Conservation (phyloP, 352 stramenopile genomes). For the Detonula confervacea region DNA sequence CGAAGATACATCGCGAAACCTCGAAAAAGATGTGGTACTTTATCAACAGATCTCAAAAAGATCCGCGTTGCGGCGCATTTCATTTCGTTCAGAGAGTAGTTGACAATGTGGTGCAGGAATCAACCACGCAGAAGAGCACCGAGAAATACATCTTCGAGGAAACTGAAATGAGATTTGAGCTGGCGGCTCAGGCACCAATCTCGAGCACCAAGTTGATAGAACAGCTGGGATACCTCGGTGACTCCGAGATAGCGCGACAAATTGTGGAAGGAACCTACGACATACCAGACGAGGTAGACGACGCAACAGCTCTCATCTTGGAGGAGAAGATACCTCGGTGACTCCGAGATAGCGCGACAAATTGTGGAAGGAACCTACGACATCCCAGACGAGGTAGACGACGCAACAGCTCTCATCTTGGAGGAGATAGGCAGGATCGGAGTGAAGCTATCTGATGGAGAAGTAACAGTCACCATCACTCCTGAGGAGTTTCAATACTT, state of each 20-base stretch:
- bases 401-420: neutral
- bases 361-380: slow-evolving; percentile 18
- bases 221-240: slow-evolving; percentile 1
- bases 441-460: neutral
- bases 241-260: neutral
- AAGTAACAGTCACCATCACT: neutral
- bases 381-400: slow-evolving; percentile 4
- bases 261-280: slow-evolving; percentile 18
- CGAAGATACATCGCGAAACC: too few species aligned
- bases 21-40: too few species aligned
- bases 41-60: neutral
- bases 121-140: neutral
- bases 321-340: neutral
- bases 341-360: neutral
- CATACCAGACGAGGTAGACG: slow-evolving; percentile 4
- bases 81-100: neutral
- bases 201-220: neutral
- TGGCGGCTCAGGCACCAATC: slow-evolving; percentile 12
- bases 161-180: neutral
- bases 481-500: neutral
- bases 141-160: slow-evolving; percentile 7
- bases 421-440: neutral
- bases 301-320: neutral
- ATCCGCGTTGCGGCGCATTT: neutral
- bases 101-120: neutral